A percentile compares a stretch with the other conserved stretches of the same genome.
Conservation (phyloP, 495 filamentous ascomycete genomes). For the Penicillium psychrofluorescens region DNA sequence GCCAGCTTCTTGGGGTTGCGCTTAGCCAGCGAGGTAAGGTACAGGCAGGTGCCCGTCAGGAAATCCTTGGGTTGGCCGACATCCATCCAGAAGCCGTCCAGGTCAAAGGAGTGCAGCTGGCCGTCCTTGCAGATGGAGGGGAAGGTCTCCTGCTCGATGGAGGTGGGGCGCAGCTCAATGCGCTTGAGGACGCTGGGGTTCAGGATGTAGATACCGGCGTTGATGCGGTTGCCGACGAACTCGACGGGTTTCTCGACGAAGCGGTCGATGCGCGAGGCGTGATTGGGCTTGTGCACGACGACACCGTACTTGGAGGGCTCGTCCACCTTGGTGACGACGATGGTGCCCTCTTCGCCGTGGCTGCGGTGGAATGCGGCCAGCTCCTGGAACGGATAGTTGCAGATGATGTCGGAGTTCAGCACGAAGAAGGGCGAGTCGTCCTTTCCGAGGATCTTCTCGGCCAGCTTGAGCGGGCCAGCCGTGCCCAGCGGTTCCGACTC, state of each 20-base stretch:
- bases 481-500: conserved; percentile 94
- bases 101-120: conserved; percentile 92
- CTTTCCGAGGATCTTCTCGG: conserved; percentile 87
- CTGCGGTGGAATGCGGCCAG: conserved; percentile 81
- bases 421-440: conserved; percentile 96
- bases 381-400: conserved; percentile 92
- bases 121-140: conserved; percentile 87
- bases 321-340: conserved; percentile 98
- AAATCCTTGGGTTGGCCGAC: conserved; percentile 99
- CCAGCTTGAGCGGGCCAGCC: conserved; percentile 91
- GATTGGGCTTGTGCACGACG: conserved; percentile 92
- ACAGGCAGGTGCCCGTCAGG: conserved; percentile 91
- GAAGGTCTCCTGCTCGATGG: conserved; percentile 99
- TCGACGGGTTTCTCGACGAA: conserved; percentile 99
- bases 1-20: conserved; percentile 83
- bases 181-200: conserved; percentile 85
- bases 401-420: conserved; percentile 97
- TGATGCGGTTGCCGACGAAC: conserved; percentile 99
- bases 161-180: conserved; percentile 94
- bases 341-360: conserved; percentile 95
- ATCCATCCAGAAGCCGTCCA: conserved; percentile 99
- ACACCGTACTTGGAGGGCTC: conserved; percentile 99
- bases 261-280: conserved; percentile 88
- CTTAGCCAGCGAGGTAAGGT: conserved; percentile 89
- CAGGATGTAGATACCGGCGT: conserved; percentile 97